These are phyloP conservation scores for Apophysomyces sp. DNA, from an alignment of 371 early-diverging fungal species.

Conservation along the genomic window DNA sequence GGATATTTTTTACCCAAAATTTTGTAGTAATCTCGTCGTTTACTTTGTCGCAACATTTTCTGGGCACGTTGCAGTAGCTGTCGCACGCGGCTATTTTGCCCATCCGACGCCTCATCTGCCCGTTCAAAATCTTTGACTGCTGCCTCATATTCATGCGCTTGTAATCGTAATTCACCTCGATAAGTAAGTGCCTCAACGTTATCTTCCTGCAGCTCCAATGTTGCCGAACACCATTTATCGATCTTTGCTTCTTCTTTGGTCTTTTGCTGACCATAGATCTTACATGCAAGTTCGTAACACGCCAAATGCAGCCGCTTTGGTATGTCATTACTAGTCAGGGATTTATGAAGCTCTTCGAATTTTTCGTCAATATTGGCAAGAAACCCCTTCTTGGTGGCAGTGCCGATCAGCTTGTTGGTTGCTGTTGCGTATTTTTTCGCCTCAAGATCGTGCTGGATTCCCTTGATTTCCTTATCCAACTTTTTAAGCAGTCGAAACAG, in stretches of 20 bases:
- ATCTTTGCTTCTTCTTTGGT: constrained; percentile 42
- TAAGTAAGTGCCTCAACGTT: constrained; percentile 70
- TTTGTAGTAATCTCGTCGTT: constrained; percentile 92
- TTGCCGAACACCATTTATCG: constrained; percentile 59
- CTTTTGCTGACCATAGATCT: constrained; percentile 57
- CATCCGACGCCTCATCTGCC: constrained; percentile 65
- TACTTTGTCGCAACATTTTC: constrained; percentile 65
- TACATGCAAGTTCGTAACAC: constrained; percentile 61
- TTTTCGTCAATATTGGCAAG: constrained; percentile 51
- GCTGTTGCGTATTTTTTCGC: constrained; percentile 67
- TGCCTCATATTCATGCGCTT: constrained; percentile 72
- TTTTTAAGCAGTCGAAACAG: constrained; percentile 73
- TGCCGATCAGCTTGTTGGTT: constrained; percentile 60
- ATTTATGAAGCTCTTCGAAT: constrained; percentile 27
- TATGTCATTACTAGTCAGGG: constrained; percentile 36
- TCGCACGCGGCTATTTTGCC: constrained; percentile 57
- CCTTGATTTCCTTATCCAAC: constrained; percentile 72
- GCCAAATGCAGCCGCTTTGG: constrained; percentile 56
- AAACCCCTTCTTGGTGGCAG: constrained; percentile 43
- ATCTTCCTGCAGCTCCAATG: constrained; percentile 58
- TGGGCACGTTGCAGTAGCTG: constrained; percentile 67
- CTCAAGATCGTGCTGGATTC: constrained; percentile 54
- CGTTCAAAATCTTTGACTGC: constrained; percentile 70
- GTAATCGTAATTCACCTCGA: constrained; percentile 69
- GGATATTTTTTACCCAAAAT: constrained; percentile 59